Base-by-base conservation (phyloP, 2,329 filamentous ascomycete species). In the Monosporascus sp. region DNA sequence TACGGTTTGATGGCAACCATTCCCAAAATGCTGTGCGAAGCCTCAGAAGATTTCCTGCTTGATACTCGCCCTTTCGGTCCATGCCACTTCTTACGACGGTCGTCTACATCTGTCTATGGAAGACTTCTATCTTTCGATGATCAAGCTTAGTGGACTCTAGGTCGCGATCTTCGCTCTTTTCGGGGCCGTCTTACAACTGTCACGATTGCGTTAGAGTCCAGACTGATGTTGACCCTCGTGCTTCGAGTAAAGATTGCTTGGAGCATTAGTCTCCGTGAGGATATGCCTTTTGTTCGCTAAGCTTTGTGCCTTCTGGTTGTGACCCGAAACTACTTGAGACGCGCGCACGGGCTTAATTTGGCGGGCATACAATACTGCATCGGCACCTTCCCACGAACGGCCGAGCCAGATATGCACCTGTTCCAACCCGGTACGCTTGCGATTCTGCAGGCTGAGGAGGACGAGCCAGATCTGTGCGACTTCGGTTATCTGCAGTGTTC, bases 401-500 rank as follows among this genome's bases (percentile, higher is more conserved):
- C 35, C 20, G 47, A 46, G 48, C 35, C 48, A 37, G 41, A 51
- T 18, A 28, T 46, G 11, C 24, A 46, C 24, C n/a, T 46, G 43
- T 46, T 51, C 56, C 45, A 55, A 52, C 51, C 51, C 54, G 60
- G 55, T 57, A 49, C 65, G 56, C 69, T 68, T 58, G 63, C 58
- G 63, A 67, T 66, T 58, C 63, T 66, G 63, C 60, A 60, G 57
- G 52, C 50, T 58, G 52, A 60, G 58, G 59, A 57, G 59, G 57
- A 67, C 62, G 59, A 62, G 49, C 50, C 50, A 63, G 65, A 67
- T 67, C 65, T 67, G 65, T 66, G 59, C 54, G 31, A 65, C 65
- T 54, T 65, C 65, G 65, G 65, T 58, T 67, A 65, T 66, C 65
- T 65, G 63, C 64, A 66, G 63, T 66, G 57, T 53, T 53, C 60